Base-by-base conservation (phyloP, 2,329 filamentous ascomycete genomes). In the Verticillium dahliae region DNA sequence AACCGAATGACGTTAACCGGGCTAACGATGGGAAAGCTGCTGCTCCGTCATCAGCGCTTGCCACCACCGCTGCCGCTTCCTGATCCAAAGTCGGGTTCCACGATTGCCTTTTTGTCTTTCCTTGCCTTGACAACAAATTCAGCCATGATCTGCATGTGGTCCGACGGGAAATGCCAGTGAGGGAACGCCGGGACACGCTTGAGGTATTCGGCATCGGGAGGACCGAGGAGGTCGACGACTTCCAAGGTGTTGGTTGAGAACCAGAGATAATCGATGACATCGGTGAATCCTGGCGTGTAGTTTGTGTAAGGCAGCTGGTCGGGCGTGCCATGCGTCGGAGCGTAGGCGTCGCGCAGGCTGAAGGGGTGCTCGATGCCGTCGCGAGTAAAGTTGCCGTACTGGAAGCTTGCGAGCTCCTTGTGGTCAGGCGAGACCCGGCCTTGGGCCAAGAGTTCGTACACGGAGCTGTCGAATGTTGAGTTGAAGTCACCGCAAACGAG, bases 401-500 rank as follows among this genome's bases (percentile, higher is more conserved):
- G 89, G 70, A 90, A 89, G 63, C 84, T 87, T 63, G 84, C 85
- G 52, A 99, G 81, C 70, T 98, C 95, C 4, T 85, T 80, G 72
- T 99, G 94, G 60, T 90, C 85, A 58, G 90, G 89, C 11, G 87
- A 82, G 22, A 99, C 84, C 52, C 85, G 86, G 45, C 95, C 95
- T 71, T 89, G 87, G 2, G 90, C 88, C 67, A 99, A 85, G 55
- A 99, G 82, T 66, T 97, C 92, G 74, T 96, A 97, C 1, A 97
- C 93, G 54, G 92, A 92, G 59, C 92, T 97, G 61, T 91, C 88
- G 13, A 86, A 85, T 1, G 88, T 89, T 4, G 94, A 97, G 77
- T 99, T 99, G 81, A 97, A 96, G 74, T 99, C 95, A 69, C 94
- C 94, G 69, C 94, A 97, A 59, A 99, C 85, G 62, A 99, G 78